Percentiles rank a stretch among this genome's conserved stretches.
Conservation (phyloP, 2,329 filamentous ascomycete species). For the Phoma sp. region DNA sequence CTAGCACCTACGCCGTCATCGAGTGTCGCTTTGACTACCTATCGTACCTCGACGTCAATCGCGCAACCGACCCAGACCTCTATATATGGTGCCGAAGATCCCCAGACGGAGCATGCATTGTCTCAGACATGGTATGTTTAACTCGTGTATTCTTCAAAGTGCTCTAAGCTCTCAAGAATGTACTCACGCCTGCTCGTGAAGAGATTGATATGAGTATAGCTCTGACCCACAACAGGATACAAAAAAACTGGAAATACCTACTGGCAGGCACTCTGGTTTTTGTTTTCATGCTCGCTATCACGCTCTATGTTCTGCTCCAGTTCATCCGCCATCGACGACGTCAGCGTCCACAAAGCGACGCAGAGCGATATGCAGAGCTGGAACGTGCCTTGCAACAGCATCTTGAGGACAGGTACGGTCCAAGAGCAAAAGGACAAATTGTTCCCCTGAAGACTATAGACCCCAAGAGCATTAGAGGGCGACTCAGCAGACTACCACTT, state of each 20-base stretch:
- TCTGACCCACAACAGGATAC: neutral
- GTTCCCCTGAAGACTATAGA: neutral
- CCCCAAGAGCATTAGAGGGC: neutral
- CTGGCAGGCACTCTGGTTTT: neutral
- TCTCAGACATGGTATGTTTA: neutral
- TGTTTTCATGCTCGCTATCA: neutral
- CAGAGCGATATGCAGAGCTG: neutral
- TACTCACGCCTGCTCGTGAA: neutral
- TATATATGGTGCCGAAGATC: neutral
- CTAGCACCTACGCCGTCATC: neutral
- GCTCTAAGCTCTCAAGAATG: neutral
- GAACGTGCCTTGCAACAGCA: neutral
- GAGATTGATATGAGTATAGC: neutral
- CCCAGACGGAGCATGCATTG: neutral
- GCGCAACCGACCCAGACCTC: neutral
- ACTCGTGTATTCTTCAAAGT: neutral
- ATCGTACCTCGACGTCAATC: neutral
- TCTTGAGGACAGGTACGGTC: neutral
- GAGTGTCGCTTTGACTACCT: neutral
- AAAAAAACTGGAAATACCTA: neutral
- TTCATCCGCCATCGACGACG: neutral
- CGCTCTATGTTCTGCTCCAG: neutral
- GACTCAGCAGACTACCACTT: neutral
- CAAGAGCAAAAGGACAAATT: neutral
- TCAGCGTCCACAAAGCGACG: neutral